Evolutionary conservation across 306 rosid species (phyloP).

Genomic region (Quercus alba): DNA sequence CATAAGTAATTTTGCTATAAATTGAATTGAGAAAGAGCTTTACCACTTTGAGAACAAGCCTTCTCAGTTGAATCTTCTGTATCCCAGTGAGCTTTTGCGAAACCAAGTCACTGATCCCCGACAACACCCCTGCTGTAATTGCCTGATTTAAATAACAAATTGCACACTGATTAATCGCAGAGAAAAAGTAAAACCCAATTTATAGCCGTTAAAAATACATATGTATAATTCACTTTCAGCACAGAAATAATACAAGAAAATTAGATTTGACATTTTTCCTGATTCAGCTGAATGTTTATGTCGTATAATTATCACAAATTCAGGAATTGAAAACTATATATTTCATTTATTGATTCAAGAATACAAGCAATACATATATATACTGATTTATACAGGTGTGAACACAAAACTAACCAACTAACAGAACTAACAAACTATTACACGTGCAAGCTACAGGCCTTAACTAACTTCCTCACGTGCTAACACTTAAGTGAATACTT

Average conservation of each 20-base stretch:
- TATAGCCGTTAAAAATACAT: too few species aligned
- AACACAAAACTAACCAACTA: too few species aligned
- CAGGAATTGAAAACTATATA: too few species aligned
- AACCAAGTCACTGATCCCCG: conserved; percentile 71
- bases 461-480: too few species aligned
- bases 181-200: background rate
- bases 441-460: too few species aligned
- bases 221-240: background rate
- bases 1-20: background rate
- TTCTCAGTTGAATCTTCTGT: conserved; percentile 67
- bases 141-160: conserved; percentile 52
- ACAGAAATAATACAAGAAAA: background rate
- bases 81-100: conserved; percentile 94
- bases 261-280: background rate
- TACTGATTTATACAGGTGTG: too few species aligned
- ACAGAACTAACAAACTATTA: too few species aligned
- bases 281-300: too few species aligned
- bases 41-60: conserved; percentile 85
- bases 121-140: conserved; percentile 77
- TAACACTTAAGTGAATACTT: too few species aligned
- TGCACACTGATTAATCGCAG: background rate
- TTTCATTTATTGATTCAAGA: too few species aligned
- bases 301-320: too few species aligned
- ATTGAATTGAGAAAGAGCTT: conserved; percentile 13
- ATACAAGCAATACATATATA: too few species aligned